Evolutionary conservation across 345 rosid species (phyloP).

Genomic region (Viola odorata): DNA sequence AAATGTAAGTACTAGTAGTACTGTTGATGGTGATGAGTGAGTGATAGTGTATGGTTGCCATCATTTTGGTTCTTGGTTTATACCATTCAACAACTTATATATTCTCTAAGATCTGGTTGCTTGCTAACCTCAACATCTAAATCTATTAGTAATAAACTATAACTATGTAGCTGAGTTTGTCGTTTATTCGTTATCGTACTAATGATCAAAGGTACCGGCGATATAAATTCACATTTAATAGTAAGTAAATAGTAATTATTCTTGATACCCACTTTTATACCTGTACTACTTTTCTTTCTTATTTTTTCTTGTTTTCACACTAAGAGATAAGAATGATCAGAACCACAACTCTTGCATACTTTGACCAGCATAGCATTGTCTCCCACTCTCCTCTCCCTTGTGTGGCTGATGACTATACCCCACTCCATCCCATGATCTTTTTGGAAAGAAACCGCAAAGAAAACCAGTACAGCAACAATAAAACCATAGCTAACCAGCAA

Average conservation of each 20-base stretch:
- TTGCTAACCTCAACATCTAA: constrained; percentile 28
- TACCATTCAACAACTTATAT: constrained; percentile 36
- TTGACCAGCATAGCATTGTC: constrained; percentile 13
- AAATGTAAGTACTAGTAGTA: background rate
- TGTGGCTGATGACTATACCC: no score
- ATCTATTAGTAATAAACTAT: no score
- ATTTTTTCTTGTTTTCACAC: no score
- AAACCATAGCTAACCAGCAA: constrained; percentile 1
- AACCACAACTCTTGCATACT: constrained; percentile 2
- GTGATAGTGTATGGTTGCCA: no score
- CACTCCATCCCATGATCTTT: constrained; percentile 6
- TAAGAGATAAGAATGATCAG: no score
- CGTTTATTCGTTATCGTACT: no score
- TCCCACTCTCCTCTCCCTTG: constrained; percentile 26
- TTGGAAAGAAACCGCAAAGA: constrained; percentile 16
- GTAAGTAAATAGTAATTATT: no score
- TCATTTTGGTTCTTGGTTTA: constrained; percentile 22
- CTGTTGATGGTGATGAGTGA: constrained; percentile 26
- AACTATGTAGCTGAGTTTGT: no score
- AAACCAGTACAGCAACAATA: no score
- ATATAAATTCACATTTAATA: no score
- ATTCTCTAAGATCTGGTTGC: constrained; percentile 34
- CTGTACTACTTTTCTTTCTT: background rate
- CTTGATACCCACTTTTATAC: background rate
- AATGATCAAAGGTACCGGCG: no score